Evolutionary conservation across 2,329 filamentous ascomycete species (phyloP), one percentile per base, ranked within the genome.

Genomic region (Aspergillus sp.): DNA sequence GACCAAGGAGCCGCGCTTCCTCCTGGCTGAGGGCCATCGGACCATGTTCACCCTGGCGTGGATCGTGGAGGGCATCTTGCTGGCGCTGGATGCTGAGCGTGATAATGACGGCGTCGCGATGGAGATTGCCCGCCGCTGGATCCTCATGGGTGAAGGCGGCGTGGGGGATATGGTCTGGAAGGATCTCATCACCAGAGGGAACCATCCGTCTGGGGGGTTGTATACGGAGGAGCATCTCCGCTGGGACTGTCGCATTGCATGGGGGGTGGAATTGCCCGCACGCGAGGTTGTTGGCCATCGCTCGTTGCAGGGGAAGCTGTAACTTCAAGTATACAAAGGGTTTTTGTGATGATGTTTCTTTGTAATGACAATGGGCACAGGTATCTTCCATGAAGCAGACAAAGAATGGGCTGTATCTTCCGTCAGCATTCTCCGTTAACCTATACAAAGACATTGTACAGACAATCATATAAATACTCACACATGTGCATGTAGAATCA

Each of bases 111-210:
- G 55, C 13, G 56, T 71, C 11, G 69, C 64, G 0, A 55, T 44
- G 16, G 71, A 72, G 45, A 67, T 75, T 38, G 71, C 72, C 1
- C 61, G 59, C 17, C 65, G 73, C 14, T 78, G 73, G 71, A 51
- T 70, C 5, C 41, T 70, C 5, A 47, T 55, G 10, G 63, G 51
- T 1, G 67, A 69, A 50, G 64, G 68, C 17, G 65, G 62, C 13
- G 60, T 69, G 6, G 68, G 65, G 16, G 68, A 70, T 11, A 55
- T 55, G 29, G 60, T 61, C 1, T 65, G 63, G 52, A 55, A 56
- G 34, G 62, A 66, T 23, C 60, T 66, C 21, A 40, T 49, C 32
- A 40, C 29, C 2, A 6, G 11, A 2, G 17, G 25, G 17, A 14
- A 5, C 10, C 11, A 17, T 20, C 19, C 45, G 9, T 23, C 31